Evolutionary conservation across 176 grass and related monocot genomes (phyloP).

Genomic region (Thinopyrum elongatum): DNA sequence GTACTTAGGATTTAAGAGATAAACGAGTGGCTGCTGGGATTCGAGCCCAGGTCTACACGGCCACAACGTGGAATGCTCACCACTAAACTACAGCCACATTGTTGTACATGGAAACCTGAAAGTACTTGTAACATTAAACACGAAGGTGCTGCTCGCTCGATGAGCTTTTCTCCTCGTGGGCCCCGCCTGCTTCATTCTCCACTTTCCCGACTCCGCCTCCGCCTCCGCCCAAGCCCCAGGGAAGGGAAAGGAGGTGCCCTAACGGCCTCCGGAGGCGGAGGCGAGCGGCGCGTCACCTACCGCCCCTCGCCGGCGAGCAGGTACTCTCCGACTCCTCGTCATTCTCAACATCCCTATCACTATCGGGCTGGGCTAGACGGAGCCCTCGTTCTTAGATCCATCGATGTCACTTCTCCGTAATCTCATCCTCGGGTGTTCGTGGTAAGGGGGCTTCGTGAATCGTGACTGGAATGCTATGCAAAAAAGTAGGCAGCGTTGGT

Average conservation of each 20-base stretch:
- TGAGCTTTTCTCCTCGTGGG: too few species aligned
- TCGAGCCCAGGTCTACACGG: conserved; percentile 70
- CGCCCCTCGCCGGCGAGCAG: conserved; percentile 2
- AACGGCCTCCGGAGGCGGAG: conserved; percentile 9
- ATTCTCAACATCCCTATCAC: not conserved
- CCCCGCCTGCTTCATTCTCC: not conserved
- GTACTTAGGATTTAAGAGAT: too few species aligned
- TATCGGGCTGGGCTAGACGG: not conserved
- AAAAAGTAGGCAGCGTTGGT: not conserved
- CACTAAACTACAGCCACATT: conserved; percentile 85
- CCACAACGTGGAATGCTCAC: conserved; percentile 93
- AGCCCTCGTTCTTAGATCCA: conserved; percentile 19
- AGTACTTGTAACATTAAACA: too few species aligned
- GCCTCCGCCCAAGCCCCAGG: not conserved
- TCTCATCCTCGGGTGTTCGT: not conserved
- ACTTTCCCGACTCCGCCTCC: not conserved
- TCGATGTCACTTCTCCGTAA: not conserved
- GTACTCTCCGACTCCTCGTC: not conserved
- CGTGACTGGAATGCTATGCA: not conserved
- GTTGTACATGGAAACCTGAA: rapidly evolving
- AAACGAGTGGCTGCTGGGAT: conserved; percentile 20
- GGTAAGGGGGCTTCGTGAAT: not conserved
- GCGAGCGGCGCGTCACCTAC: not conserved
- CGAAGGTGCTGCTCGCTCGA: too few species aligned
- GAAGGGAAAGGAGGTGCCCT: conserved; percentile 12